Evolutionary conservation across 2,329 filamentous ascomycete species (phyloP), one percentile per base, ranked within the genome.

Genomic region (Aspergillus pseudoviridinutans): DNA sequence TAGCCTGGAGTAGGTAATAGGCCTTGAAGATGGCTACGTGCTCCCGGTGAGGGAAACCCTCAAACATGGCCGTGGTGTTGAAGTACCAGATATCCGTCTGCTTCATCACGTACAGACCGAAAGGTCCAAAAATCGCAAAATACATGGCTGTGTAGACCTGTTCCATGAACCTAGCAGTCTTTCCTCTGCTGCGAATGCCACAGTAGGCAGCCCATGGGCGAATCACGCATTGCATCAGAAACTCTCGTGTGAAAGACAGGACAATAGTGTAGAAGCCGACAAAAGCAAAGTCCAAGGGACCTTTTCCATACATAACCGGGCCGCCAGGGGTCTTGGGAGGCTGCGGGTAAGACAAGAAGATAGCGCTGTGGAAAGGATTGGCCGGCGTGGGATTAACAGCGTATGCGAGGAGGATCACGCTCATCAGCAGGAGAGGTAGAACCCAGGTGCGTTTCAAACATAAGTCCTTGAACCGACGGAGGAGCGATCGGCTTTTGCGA

Each of bases 11-110:
- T 62, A 97, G 82, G 74, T 97, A 97, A 79, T 97, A 97, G 59
- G 93, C 91, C 80, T 97, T 97, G 84, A 97, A 92, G 42, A 83
- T 68, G 57, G 81, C 90, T 61, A 90, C 87, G 71, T 95, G 91
- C 28, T 88, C 87, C 67, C 84, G 83, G 76, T 97, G 92, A 4
- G 92, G 92, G 74, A 91, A 96, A 20, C 80, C 81, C 74, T 93
- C 90, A 76, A 95, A 97, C 90, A 97, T 96, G 74, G 86, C 91
- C 28, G 79, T 81, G 1, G 90, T 94, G 78, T 95, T 92, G 82
- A 96, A 97, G 76, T 96, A 97, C 93, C 92, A 97, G 46, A 97
- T 86, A 7, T 92, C 88, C n/a, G 91, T 93, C 61, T 84, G 83
- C 69, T 84, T 89, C 92, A 97, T 97, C 72, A 97, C 90, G 72